phyloP scores from a whole-genome alignment of 768 basidiomycete genomes.

The Melanogaster broomeanus region DNA sequence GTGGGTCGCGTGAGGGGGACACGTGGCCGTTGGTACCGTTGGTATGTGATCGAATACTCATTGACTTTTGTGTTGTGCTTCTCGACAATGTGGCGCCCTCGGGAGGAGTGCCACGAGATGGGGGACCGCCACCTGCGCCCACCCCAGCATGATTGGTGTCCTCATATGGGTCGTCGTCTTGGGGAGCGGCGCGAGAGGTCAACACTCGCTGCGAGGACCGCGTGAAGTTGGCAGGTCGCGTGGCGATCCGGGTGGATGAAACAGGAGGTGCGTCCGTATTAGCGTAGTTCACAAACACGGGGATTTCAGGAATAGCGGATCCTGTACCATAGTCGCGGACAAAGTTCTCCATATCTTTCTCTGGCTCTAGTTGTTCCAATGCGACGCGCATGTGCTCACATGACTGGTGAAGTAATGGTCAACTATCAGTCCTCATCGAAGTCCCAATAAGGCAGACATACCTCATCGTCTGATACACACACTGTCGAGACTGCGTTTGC shows the following conservation, averaged over 20 bases:
- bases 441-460: constrained; percentile 37
- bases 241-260: constrained; percentile 55
- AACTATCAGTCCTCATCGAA: neutral
- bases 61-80: constrained; percentile 32
- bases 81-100: constrained; percentile 30
- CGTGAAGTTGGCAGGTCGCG: constrained; percentile 56
- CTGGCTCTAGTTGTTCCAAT: constrained; percentile 87
- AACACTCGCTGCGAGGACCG: constrained; percentile 39
- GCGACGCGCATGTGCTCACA: constrained; percentile 88
- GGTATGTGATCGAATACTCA: constrained; percentile 30
- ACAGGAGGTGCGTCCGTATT: constrained; percentile 64
- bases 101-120: constrained; percentile 36
- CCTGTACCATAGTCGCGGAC: constrained; percentile 90
- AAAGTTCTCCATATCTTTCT: constrained; percentile 86
- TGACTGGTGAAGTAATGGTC: constrained; percentile 50
- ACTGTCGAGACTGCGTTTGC: constrained; percentile 96
- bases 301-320: constrained; percentile 83
- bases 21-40: constrained; percentile 34
- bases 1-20: constrained; percentile 24
- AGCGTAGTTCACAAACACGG: constrained; percentile 82
- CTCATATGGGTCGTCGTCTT: constrained; percentile 48
- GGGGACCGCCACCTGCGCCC: constrained; percentile 60
- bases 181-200: constrained; percentile 22
- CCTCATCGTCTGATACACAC: constrained; percentile 95
- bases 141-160: constrained; percentile 64